Evolutionary conservation across 495 filamentous ascomycete species (phyloP), one percentile per base, ranked within the genome.

Genomic region (Cetradonia linearis): DNA sequence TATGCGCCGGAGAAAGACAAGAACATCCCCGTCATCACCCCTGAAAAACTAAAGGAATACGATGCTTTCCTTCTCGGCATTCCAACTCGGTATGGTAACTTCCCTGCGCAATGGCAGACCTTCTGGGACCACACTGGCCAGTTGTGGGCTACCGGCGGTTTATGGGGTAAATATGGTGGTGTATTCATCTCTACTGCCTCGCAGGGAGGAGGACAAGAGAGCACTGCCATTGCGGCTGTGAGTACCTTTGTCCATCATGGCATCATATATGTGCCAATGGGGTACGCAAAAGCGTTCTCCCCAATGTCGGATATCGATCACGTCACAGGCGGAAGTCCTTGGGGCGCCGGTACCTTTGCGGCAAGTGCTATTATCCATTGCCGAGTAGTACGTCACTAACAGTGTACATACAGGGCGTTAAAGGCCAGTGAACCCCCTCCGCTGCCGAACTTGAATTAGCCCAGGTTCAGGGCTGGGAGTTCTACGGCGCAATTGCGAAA

Each of bases 31-130:
- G 70, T 85, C 56, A 74, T 85, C 66, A 82, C 86, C 69, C 84
- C 89, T 27, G 69, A 76, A 6, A 76, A 72, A 14, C 83, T 96
- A n/a, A 78, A 82, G 63, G 60, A 81, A 58, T 96, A 93, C 76
- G 91, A 97, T 70, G 93, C 78, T 70, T 85, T 99, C 74, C 85
- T 99, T 40, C 81, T 99, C 63, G 94, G 94, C 66, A 91, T 99
- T 73, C 93, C 93, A 34, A 99, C 93, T n/a, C 86, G 93, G 59
- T 99, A 88, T 77, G 93, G 93, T 71, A 99, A 95, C 83, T 95
- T 96, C 81, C 91, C 93, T 44, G 91, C 86, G 31, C 93, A 98
- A 76, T 97, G 87, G 87, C 96, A 91, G 80, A 71, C 83, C 47
- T 94, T 91, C 81, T 91, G 85, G 86, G 88, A 94, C 78, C 77